These are phyloP conservation scores for Heterobasidion occidentale DNA, from an alignment of 1,284 basidiomycete genomes.

Conservation along the genomic window DNA sequence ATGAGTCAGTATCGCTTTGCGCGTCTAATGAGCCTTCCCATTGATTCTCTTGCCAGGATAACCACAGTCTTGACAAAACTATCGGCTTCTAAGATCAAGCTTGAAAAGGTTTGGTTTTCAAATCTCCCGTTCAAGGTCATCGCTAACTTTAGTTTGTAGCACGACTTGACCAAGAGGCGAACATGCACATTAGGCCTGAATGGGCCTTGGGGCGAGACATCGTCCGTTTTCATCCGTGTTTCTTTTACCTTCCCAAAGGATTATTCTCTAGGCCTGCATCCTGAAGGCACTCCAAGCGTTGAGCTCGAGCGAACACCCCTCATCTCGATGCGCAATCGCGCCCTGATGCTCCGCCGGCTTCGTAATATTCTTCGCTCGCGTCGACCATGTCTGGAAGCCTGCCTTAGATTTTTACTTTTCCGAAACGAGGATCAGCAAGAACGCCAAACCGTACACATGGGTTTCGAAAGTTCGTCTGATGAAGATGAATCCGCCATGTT, in stretches of 20 bases:
- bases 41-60: slow-evolving; percentile 38
- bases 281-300: slow-evolving; percentile 65
- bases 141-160: slow-evolving; percentile 30
- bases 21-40: neutral
- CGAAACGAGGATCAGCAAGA: slow-evolving; percentile 44
- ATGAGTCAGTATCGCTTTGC: slow-evolving; percentile 50
- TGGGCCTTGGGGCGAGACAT: slow-evolving; percentile 78
- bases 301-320: slow-evolving; percentile 81
- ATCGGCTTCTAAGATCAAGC: slow-evolving; percentile 65
- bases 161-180: slow-evolving; percentile 73
- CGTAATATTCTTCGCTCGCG: slow-evolving; percentile 62
- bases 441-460: slow-evolving; percentile 9
- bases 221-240: slow-evolving; percentile 76
- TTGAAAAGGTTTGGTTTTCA: slow-evolving; percentile 67
- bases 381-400: slow-evolving; percentile 76
- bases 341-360: slow-evolving; percentile 70
- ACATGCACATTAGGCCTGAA: slow-evolving; percentile 83
- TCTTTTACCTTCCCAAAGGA: slow-evolving; percentile 83
- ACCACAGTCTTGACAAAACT: slow-evolving; percentile 72
- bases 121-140: neutral
- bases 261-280: slow-evolving; percentile 62
- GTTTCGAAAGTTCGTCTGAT: slow-evolving; percentile 14
- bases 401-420: slow-evolving; percentile 74
- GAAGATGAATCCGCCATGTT: slow-evolving; percentile 16
- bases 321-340: slow-evolving; percentile 68